A percentile compares a stretch with the other conserved stretches of the same genome.
Evolutionary conservation across 2,329 filamentous ascomycete genomes (phyloP).

Genomic region (Claviceps fusiformis): DNA sequence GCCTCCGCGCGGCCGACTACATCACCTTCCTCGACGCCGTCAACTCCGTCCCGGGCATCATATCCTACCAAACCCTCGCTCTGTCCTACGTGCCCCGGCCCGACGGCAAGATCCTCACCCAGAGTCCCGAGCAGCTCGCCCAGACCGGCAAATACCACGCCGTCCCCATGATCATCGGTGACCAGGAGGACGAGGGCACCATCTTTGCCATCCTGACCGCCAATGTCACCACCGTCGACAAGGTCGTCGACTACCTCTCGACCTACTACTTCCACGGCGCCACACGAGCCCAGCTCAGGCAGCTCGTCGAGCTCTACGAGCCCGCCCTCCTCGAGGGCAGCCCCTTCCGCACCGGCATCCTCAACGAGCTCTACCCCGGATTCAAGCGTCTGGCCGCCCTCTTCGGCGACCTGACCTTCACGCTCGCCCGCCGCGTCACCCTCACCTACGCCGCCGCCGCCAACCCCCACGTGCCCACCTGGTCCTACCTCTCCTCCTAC

Average conservation of each 20-base stretch:
- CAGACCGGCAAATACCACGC: conserved; percentile 46
- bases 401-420: conserved; percentile 64
- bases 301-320: conserved; percentile 50
- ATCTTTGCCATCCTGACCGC: neutral
- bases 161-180: conserved; percentile 4
- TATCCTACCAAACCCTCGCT: neutral
- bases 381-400: conserved; percentile 68
- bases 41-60: conserved; percentile 8
- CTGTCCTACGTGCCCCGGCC: conserved; percentile 1
- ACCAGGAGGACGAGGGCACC: conserved; percentile 2
- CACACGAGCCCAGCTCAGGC: conserved; percentile 33
- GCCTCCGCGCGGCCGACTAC: conserved; percentile 34
- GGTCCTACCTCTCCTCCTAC: conserved; percentile 67
- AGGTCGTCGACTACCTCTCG: conserved; percentile 49
- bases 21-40: conserved; percentile 28
- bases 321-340: conserved; percentile 43
- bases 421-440: conserved; percentile 52
- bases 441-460: conserved; percentile 32
- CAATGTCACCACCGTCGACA: conserved; percentile 40
- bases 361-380: conserved; percentile 64
- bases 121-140: conserved; percentile 12
- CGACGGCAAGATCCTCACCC: conserved; percentile 17
- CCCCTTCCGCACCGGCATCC: conserved; percentile 53
- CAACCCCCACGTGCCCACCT: conserved; percentile 48
- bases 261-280: conserved; percentile 46